Evolutionary conservation across 495 filamentous ascomycete species (phyloP), one percentile per base, ranked within the genome.

Genomic region (Xylaria nigripes): DNA sequence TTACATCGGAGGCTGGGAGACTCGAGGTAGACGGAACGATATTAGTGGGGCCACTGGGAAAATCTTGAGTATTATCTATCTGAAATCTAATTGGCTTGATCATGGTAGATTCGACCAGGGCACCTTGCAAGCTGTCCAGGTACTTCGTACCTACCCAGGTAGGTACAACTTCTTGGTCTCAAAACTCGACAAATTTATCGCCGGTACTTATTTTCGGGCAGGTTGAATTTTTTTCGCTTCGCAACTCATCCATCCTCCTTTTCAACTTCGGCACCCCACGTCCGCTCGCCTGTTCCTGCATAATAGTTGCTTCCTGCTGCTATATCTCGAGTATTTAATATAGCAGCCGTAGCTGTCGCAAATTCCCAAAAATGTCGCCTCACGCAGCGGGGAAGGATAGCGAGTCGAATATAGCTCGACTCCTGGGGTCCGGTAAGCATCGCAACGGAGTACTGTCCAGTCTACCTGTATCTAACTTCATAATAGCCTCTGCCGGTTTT

Each of bases 401-500:
- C 72, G 93, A 99, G 75, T 95, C 89, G 16, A 86, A 87, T 54
- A 67, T 85, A 62, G 92, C 94, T 55, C 80, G 93, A 69, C 70
- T 99, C 55, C 71, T 95, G 58, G 93, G 93, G 60, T 96, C 93
- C 50, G 93, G 93, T 95, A 81, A 45, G 79, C 61, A 21, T 3
- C 24, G 10, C 16, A 25, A 50, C n/a, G 15, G 6, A 54, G 30
- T 16, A 45, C 22, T 29, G n/a, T 49, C 30, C 32, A 1, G 44
- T 15, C 29, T 62, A 10, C 10, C 9, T 16, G n/a, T 18, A 23
- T 29, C 44, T 54, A 54, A 48, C 19, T 2, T 48, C 18, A 13
- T 30, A 15, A 18, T 38, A 98, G 93, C 89, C 60, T 87, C 81
- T 67, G 90, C 93, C 59, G 93, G 93, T 76, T 94, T 99, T 72